These are phyloP conservation scores for Moelleriella libera DNA, from an alignment of 2,329 filamentous ascomycete species.

Conservation along the genomic window DNA sequence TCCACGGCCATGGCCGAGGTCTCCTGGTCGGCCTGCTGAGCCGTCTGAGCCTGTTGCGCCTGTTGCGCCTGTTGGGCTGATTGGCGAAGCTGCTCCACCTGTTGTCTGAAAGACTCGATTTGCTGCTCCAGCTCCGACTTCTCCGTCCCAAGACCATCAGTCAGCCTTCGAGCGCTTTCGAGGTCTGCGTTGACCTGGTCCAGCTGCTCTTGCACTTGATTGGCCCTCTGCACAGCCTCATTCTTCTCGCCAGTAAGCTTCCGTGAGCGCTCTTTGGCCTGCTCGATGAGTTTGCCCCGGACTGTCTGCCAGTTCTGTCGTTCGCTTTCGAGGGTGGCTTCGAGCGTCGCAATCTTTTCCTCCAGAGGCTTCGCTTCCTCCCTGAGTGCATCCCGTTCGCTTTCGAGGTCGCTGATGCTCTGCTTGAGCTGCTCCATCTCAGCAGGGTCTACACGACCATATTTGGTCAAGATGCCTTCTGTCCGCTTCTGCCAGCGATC, in stretches of 20 bases:
- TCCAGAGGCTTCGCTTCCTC: conserved; percentile 35
- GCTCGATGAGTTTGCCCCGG: conserved; percentile 41
- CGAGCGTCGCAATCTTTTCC: conserved; percentile 36
- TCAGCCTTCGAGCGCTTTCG: conserved; percentile 27
- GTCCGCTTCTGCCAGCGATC: conserved; percentile 94
- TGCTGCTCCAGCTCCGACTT: conserved; percentile 26
- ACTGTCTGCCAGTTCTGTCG: conserved; percentile 37
- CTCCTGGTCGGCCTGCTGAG: conserved; percentile 12
- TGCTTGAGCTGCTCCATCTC: conserved; percentile 84
- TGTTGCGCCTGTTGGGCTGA: conserved; percentile 14
- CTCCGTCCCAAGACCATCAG: conserved; percentile 16
- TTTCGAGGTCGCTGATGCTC: conserved; percentile 51
- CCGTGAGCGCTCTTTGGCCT: conserved; percentile 47
- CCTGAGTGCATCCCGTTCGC: conserved; percentile 46
- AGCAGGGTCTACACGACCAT: conserved; percentile 85
- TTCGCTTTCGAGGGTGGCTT: conserved; percentile 38
- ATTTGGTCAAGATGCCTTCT: conserved; percentile 89
- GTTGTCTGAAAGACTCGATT: conserved; percentile 26
- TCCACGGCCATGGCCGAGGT: not conserved
- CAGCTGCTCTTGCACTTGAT: conserved; percentile 35
- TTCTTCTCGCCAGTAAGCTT: conserved; percentile 39
- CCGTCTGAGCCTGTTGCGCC: conserved; percentile 15
- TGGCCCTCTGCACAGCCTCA: conserved; percentile 35
- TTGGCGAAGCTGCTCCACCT: conserved; percentile 23
- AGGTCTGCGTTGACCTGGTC: conserved; percentile 39